Conservation (phyloP, 768 basidiomycete genomes). For the Filobasidium floriforme region DNA sequence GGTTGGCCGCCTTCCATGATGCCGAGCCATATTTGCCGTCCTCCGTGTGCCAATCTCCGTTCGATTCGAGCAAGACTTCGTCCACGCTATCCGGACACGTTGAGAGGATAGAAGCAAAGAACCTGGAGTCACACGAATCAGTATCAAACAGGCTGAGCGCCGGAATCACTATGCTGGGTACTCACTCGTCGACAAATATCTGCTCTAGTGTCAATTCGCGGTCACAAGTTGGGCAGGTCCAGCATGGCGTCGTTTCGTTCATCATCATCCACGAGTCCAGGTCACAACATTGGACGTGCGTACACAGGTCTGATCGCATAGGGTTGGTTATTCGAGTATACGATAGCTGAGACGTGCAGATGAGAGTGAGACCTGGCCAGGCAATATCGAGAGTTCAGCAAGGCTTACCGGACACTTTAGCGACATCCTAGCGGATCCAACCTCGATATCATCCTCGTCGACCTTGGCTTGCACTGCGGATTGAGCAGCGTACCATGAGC, state of each 20-base stretch:
- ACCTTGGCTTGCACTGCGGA: slow-evolving; percentile 55
- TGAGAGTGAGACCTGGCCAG: background rate
- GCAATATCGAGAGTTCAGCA: background rate
- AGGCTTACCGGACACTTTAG: slow-evolving; percentile 81
- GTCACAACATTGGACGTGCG: slow-evolving; percentile 92
- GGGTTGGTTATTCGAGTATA: slow-evolving; percentile 77
- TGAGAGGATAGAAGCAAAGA: slow-evolving; percentile 76
- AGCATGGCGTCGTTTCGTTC: slow-evolving; percentile 94
- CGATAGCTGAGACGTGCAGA: slow-evolving; percentile 55
- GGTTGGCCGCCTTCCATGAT: slow-evolving; percentile 53
- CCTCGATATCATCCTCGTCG: slow-evolving; percentile 77
- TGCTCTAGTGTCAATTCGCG: slow-evolving; percentile 67
- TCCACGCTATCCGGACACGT: slow-evolving; percentile 71
- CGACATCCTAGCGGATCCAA: slow-evolving; percentile 81
- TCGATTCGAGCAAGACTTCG: slow-evolving; percentile 85
- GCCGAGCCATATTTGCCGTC: slow-evolving; percentile 75
- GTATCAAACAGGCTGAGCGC: background rate
- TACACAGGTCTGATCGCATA: slow-evolving; percentile 75
- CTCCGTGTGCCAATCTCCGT: slow-evolving; percentile 90
- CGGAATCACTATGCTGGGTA: background rate
- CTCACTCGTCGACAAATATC: slow-evolving; percentile 84
- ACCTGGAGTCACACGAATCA: slow-evolving; percentile 50
- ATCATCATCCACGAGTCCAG: slow-evolving; percentile 86
- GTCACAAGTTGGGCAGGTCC: slow-evolving; percentile 90
- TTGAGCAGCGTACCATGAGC: background rate